Base-by-base conservation (phyloP, 345 rosid species). In the Camelina sativa region DNA sequence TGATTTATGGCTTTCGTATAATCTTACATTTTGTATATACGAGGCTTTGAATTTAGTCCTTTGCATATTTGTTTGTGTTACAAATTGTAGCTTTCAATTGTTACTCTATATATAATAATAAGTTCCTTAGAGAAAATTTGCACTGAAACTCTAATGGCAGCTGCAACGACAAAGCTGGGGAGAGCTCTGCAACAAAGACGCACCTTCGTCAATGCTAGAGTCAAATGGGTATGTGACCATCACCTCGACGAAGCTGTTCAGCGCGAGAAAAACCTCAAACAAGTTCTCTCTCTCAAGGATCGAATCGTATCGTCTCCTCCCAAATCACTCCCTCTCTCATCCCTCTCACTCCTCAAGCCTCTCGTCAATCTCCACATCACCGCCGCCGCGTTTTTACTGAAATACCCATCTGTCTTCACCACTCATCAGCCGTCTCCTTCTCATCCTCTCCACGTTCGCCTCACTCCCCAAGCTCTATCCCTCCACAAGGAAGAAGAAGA, bases 221-320 rank as follows among this genome's bases (percentile, higher is more conserved):
- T 93, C 70, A 88, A 88, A 83, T 91, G 96, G 93, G 97, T 86
- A 0, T 70, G 74, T 25, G 98, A 93, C 30, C 80, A 88, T 0
- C 80, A 79, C 75, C 83, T 93, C 1, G 97, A 91, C 82, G 48
- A 59, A 0, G 86, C 72, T 1, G 88, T 91, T 1, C 65, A 79
- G 17, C 80, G 83, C 52, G 93, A 92, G 80, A 86, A 87, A 62
- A 77, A 89, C 84, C 86, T 87, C 17, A 85, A 80, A 30, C 87
- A 84, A 55, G 47, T 84, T 67, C 37, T 90, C 68, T 85, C 85
- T 30, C 83, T 93, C 67, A 91, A 85, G 53, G 84, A 88, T 76
- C 89, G 85, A 65, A 85, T 91, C 79, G 30, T 82, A 62, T 76
- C 84, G 4, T 89, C 93, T 19, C 86, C 90, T 1, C 75, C 84